phyloP scores from a whole-genome alignment of 108 stramenopile genomes.

The Bacterosira constricta region DNA sequence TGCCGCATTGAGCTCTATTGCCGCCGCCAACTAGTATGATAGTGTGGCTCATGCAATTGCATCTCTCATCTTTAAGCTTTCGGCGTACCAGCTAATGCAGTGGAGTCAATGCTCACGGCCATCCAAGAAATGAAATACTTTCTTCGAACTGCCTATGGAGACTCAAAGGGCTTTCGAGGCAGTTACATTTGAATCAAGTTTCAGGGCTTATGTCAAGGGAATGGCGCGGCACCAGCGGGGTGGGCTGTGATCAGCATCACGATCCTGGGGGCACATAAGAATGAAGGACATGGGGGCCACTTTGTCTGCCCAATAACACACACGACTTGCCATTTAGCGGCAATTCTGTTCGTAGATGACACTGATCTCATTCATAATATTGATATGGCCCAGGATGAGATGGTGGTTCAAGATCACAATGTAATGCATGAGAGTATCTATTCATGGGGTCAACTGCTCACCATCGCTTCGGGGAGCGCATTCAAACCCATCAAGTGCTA shows the following conservation, averaged over 20 bases:
- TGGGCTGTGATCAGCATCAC: constrained; percentile 6
- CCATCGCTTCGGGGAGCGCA: neutral
- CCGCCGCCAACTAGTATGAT: constrained; percentile 8
- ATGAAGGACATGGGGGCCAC: constrained; percentile 1
- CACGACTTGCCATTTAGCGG: too few species aligned
- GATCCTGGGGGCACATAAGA: constrained; percentile 1
- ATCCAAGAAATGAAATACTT: constrained; percentile 12
- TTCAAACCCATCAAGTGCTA: constrained; percentile 9
- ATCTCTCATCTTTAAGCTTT: neutral
- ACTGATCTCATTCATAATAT: too few species aligned
- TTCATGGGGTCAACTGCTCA: neutral
- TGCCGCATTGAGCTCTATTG: neutral
- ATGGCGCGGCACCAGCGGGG: constrained; percentile 16
- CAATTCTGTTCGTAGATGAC: too few species aligned
- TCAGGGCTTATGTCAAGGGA: constrained; percentile 40
- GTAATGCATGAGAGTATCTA: neutral
- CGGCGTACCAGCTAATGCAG: neutral
- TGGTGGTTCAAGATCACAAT: neutral
- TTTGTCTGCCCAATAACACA: constrained; percentile 2
- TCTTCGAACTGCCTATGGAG: too few species aligned
- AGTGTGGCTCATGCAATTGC: too few species aligned
- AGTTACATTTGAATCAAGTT: too few species aligned
- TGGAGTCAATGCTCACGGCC: neutral
- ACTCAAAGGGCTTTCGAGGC: too few species aligned
- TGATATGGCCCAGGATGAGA: neutral